These are phyloP conservation scores for Goffeauzyma gilvescens DNA, from an alignment of 768 basidiomycete species.

Conservation along the genomic window DNA sequence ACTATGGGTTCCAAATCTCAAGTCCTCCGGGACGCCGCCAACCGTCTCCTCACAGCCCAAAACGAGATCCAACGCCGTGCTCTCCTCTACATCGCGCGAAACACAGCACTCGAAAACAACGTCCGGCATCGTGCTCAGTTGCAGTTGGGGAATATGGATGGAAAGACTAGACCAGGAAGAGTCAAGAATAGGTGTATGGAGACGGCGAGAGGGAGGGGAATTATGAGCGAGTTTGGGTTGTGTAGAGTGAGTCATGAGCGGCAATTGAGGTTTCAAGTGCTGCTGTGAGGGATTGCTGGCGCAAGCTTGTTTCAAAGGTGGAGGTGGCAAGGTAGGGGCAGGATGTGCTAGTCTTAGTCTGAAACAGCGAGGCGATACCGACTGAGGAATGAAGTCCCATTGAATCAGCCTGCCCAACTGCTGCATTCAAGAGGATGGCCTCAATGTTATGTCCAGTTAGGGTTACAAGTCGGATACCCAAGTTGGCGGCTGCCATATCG, in stretches of 20 bases:
- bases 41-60: constrained; percentile 20
- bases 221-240: constrained; percentile 73
- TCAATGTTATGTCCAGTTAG: no score
- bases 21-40: constrained; percentile 25
- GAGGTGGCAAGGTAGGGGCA: neutral
- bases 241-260: constrained; percentile 44
- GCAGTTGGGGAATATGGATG: constrained; percentile 70
- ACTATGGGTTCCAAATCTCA: constrained; percentile 18
- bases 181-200: constrained; percentile 78
- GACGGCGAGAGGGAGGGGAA: constrained; percentile 59
- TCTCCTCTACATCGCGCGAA: constrained; percentile 81
- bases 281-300: no score
- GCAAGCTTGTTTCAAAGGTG: neutral
- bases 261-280: no score
- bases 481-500: no score
- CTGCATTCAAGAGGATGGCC: constrained; percentile 2
- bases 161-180: constrained; percentile 62
- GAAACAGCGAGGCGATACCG: neutral
- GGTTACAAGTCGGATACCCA: no score
- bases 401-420: neutral
- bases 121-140: constrained; percentile 86
- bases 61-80: constrained; percentile 72
- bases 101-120: constrained; percentile 67
- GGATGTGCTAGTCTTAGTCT: neutral
- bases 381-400: neutral